Conservation (phyloP, 2,329 filamentous ascomycete genomes). For the Aspergillus sp. region DNA sequence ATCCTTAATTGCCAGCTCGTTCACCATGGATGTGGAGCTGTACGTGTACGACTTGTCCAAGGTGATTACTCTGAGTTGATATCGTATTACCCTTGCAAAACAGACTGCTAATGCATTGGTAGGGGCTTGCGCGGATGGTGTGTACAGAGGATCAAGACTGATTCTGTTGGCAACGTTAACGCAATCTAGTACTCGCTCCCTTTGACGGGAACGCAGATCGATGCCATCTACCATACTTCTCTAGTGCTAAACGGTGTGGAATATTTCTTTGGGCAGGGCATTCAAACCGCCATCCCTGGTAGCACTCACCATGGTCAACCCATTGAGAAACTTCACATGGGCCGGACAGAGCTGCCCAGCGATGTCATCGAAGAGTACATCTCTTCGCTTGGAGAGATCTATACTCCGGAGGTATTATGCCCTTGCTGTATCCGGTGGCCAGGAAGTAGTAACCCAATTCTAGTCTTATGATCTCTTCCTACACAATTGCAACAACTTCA, state of each 20-base stretch:
- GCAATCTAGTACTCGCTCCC: constrained; percentile 52
- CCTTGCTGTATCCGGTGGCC: not conserved
- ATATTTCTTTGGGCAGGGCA: constrained; percentile 86
- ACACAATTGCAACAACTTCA: constrained; percentile 98
- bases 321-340: constrained; percentile 72
- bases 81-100: not conserved
- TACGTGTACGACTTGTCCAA: constrained; percentile 76
- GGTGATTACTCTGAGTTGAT: constrained; percentile 26
- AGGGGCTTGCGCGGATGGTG: constrained; percentile 58
- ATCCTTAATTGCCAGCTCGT: not conserved
- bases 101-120: constrained; percentile 19
- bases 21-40: constrained; percentile 69
- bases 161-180: constrained; percentile 11
- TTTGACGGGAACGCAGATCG: constrained; percentile 69
- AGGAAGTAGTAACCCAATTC: constrained; percentile 9
- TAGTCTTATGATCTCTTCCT: constrained; percentile 83
- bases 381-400: constrained; percentile 77
- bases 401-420: constrained; percentile 67
- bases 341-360: constrained; percentile 72
- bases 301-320: constrained; percentile 83
- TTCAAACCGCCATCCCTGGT: constrained; percentile 78
- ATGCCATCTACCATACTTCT: constrained; percentile 93
- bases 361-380: constrained; percentile 86
- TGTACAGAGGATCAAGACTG: constrained; percentile 8
- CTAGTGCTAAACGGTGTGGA: constrained; percentile 82